A percentile compares a stretch with the other conserved stretches of the same genome.
Evolutionary conservation across 441 rosid species (phyloP).

Genomic region (Mallotus repandus): DNA sequence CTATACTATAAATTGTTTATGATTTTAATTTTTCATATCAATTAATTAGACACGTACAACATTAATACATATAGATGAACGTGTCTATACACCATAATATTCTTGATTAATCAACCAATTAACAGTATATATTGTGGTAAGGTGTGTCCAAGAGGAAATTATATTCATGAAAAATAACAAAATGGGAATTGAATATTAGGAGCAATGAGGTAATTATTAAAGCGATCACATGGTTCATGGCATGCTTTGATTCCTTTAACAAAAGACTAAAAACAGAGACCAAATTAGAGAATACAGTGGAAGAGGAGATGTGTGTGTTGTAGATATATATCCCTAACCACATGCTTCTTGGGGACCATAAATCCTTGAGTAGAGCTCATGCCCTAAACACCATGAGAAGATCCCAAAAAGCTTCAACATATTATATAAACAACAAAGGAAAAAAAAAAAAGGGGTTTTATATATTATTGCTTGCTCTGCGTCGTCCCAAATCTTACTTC

Average conservation of each 20-base stretch:
- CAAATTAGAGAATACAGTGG: constrained; percentile 20
- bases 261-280: constrained; percentile 28
- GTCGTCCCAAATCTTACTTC: constrained; percentile 24
- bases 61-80: too few species aligned
- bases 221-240: constrained; percentile 52
- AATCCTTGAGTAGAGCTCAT: constrained; percentile 23
- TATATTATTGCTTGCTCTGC: constrained; percentile 3
- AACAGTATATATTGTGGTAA: background rate
- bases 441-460: background rate
- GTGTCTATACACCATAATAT: too few species aligned
- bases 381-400: constrained; percentile 37
- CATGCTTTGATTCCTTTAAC: constrained; percentile 59
- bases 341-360: constrained; percentile 65
- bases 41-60: too few species aligned
- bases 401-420: constrained; percentile 46
- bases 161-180: background rate
- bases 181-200: constrained; percentile 24
- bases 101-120: background rate
- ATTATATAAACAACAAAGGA: background rate
- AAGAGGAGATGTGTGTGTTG: background rate
- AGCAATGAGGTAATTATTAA: constrained; percentile 30
- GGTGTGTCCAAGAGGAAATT: background rate
- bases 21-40: background rate
- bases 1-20: background rate
- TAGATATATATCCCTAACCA: constrained; percentile 31